Evolutionary conservation across 129 eudicot species (phyloP), one percentile per base, ranked within the genome.

Genomic region (Chrysanthemum makinoi): DNA sequence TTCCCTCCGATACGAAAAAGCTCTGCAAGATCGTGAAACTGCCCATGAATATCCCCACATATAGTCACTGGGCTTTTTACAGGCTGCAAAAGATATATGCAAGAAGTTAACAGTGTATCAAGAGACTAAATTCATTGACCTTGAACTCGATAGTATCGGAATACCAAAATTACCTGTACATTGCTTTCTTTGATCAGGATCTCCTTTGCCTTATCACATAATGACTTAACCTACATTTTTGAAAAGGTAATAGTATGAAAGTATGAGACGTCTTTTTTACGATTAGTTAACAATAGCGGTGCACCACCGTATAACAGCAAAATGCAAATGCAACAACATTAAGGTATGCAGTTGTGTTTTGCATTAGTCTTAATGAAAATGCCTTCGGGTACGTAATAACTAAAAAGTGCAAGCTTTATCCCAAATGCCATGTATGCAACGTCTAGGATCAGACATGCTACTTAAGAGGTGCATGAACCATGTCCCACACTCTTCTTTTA

Each of bases 1-100:
- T 85, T 92, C 46, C 98, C 98, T 65, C 96, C 98, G 17, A 92
- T 92, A 50, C 96, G 83, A 50, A 92, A 92, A 71, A 92, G 95
- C 85, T 92, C 98, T 2, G 98, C 96, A 54, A 92, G 98, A 88
- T 92, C 98, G 71, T 92, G 98, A 76, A 92, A 92, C 74, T 89
- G 98, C 39, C 98, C 98, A 68, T 92, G 96, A 81, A 92, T 92
- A 83, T 92, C 98, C 77, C 98, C 98, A 51, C 98, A 92, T 48
- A 92, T 92, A 19, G 98, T 92, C 71, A 92, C 98, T 3, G 96
- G 98, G 85, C 98, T 89, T 80, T 81, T 92, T 69, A 92, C 98
- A 75, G 95, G 96, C 98, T 92, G 84, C 88, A 78, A 12, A 33
- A 16, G 15, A 65, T 24, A 47, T 48, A 64, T 1, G 68, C 51